These are phyloP conservation scores for Acanthamoeba royreba DNA, from an alignment of 208 protist species.

Conservation along the genomic window DNA sequence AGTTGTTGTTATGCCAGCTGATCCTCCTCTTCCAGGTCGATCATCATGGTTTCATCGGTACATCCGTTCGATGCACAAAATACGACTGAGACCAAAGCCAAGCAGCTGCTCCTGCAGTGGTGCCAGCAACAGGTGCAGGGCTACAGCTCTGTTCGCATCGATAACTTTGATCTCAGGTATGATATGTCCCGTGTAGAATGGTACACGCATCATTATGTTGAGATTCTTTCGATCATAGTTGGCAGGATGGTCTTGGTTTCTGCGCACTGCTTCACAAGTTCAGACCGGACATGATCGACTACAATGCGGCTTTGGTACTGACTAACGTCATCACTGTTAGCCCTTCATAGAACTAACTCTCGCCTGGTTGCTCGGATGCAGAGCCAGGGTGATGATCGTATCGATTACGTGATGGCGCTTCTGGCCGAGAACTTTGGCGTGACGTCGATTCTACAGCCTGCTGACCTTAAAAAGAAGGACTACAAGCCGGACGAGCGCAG, in stretches of 20 bases:
- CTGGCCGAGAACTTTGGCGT: neutral
- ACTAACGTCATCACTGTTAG: neutral
- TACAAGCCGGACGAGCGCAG: neutral
- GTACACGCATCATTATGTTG: no score
- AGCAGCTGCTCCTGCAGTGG: neutral
- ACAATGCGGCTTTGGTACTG: neutral
- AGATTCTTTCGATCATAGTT: no score
- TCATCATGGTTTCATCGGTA: neutral
- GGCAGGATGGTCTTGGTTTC: neutral
- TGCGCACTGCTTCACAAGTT: neutral
- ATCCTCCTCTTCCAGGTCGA: no score
- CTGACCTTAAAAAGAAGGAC: conserved; percentile 14
- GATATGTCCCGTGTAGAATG: no score
- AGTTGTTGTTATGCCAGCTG: no score
- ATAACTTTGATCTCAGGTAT: neutral
- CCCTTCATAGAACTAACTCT: neutral
- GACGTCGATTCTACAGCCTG: neutral
- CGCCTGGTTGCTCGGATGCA: neutral
- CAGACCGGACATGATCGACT: neutral
- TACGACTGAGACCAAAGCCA: neutral
- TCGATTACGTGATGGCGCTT: neutral
- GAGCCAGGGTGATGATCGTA: neutral
- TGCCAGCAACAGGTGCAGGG: neutral
- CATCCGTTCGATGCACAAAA: neutral
- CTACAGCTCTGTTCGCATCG: neutral